These are phyloP conservation scores for Suillus variegatus DNA, from an alignment of 768 basidiomycete genomes.

Conservation along the genomic window DNA sequence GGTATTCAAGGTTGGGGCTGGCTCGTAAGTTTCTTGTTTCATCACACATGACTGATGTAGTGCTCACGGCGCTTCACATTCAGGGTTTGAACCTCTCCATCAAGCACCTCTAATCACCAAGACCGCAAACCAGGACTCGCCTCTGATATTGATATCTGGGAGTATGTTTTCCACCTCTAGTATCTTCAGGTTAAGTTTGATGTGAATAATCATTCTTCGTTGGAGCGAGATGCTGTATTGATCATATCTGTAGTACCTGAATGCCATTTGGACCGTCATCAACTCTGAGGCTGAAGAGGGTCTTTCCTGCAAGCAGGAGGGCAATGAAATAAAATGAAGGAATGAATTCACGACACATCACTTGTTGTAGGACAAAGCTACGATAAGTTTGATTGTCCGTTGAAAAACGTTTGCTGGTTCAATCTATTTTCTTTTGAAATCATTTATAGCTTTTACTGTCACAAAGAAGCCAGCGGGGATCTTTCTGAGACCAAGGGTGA, in stretches of 20 bases:
- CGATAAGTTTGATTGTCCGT: no score
- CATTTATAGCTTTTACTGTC: no score
- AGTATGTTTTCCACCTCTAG: conserved; percentile 95
- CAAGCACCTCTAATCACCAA: conserved; percentile 83
- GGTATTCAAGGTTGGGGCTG: conserved; percentile 96
- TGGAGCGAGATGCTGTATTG: conserved; percentile 7
- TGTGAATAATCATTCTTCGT: conserved; percentile 48
- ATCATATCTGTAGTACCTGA: conserved; percentile 56
- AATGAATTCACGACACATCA: no score
- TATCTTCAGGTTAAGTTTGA: conserved; percentile 94
- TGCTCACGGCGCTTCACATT: conserved; percentile 4
- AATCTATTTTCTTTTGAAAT: no score
- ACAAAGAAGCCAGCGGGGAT: no score
- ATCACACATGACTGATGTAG: neutral
- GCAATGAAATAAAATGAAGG: neutral
- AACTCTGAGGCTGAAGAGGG: conserved; percentile 73
- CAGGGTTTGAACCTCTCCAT: conserved; percentile 70
- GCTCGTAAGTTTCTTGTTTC: conserved; percentile 63
- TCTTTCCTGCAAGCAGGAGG: conserved; percentile 25
- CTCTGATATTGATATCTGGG: conserved; percentile 89
- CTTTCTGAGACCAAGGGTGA: no score
- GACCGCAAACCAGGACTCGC: conserved; percentile 95
- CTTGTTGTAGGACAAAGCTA: no score
- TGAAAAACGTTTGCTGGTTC: no score
- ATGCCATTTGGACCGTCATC: conserved; percentile 73